Base-by-base conservation (phyloP, 2,329 filamentous ascomycete species). In the Gyromitra esculenta region DNA sequence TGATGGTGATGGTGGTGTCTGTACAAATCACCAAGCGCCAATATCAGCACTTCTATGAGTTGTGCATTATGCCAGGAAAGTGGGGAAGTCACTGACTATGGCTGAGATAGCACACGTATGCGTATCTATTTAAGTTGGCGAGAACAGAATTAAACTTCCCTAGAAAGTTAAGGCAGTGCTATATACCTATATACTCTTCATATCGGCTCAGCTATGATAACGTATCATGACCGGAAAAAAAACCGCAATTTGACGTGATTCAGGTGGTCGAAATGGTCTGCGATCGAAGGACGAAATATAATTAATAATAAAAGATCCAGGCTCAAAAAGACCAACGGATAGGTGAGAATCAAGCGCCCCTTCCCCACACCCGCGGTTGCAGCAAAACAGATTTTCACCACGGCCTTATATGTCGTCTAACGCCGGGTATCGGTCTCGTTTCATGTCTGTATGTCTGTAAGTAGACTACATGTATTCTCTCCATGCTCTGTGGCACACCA, bases 391-490 rank as follows among this genome's bases (percentile, higher is more conserved):
- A 45, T 39, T 41, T 4, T 15, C 41, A 43, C 59, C 65, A 75
- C 39, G 60, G 60, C 41, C 57, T 56, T 43, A 35, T 54, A 72
- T 74, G 64, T 48, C 72, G 65, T 57, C 72, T 70, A 75, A 52
- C 66, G 57, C 50, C 72, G 72, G 72, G 72, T 75, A 75, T 71
- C 72, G 65, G 65, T 63, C 50, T 75, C 66, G 65, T 70, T 70
- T 75, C 66, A 56, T 64, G 48, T 54, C 57, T 56, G 60, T 56
- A 37, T 39, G 57, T 62, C 71, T 64, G 68, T 35, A 57, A 45
- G 48, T 43, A 57, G 68, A 65, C 48, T 45, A 21, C 18, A 21
- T 21, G 18, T 21, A 63, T 54, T 21, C n/a, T 25, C 45, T 59
- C 71, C 56, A 63, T 25, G 39, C 57, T 48, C 35, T 74, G 64